Base-by-base conservation (phyloP, 805 yeast species). In the Ascoidea asiatica region DNA sequence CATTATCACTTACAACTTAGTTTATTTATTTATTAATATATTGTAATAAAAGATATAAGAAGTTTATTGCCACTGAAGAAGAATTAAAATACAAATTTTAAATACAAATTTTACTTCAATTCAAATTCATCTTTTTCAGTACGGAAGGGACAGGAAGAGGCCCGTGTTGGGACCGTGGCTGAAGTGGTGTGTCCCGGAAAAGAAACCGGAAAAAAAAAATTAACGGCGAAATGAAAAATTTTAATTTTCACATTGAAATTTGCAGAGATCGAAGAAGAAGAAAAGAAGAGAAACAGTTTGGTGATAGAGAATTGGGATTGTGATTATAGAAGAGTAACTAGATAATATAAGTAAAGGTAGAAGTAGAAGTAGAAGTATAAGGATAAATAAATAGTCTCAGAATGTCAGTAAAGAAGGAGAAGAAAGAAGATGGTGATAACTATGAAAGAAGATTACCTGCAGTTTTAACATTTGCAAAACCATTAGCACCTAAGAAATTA, bases 381-480 rank as follows among this genome's bases (percentile, higher is more conserved):
- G 8, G 15, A 29, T 29, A 2, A 29, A 29, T 11, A 15, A 29
- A 29, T 8, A 29, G 15, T 29, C 15, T 15, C 15, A 29, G 35
- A 8, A 29, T 11, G 35, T 15, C 8, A 29, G 35, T 29, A 29
- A 29, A 8, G 15, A 29, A 3, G 15, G 35, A 29, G 15, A 15
- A 29, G 15, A 46, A 56, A 15, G 80, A 73, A 53, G 6, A 44
- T 40, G 40, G 42, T 36, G 95, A 86, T 63, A 88, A 90, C 76
- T 92, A 92, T 67, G 98, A 92, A 50, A 73, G 74, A 58, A 80
- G 97, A 66, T 66, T 92, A 65, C 81, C 95, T 43, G 97, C 96
- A 19, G 78, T 83, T 47, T 72, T 92, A 53, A 82, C 95, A 45
- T 90, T 92, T 64, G 96, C 98, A 44, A 71, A 78, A 58, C 99